phyloP scores from a whole-genome alignment of 371 early-diverging fungal species.

The Circinella umbellata region DNA sequence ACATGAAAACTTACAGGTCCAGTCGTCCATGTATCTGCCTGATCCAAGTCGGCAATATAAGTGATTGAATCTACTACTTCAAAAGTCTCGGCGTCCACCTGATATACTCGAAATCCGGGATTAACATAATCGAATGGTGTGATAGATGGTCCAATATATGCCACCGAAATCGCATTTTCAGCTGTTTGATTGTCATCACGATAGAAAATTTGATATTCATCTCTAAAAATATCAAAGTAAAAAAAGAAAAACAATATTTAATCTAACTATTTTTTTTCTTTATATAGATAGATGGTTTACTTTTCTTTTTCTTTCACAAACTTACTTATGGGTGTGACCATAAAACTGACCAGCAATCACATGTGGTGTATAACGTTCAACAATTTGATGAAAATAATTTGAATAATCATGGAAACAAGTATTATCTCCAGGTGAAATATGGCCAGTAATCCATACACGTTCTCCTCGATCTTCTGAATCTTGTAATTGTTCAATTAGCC shows the following conservation, averaged over 20 bases:
- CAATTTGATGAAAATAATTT: conserved; percentile 60
- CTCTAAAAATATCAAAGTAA: conserved; percentile 25
- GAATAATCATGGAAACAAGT: conserved; percentile 66
- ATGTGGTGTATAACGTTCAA: conserved; percentile 63
- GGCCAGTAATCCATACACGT: conserved; percentile 66
- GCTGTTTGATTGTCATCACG: conserved; percentile 35
- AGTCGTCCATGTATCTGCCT: conserved; percentile 43
- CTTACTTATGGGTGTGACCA: conserved; percentile 63
- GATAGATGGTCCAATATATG: conserved; percentile 60
- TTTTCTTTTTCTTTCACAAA: not conserved
- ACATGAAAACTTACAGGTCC: conserved; percentile 36
- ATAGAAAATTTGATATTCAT: conserved; percentile 61
- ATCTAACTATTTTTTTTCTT: no score
- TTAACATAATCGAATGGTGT: conserved; percentile 57
- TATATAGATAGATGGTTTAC: not conserved
- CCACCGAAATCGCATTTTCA: conserved; percentile 51
- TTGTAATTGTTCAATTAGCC: conserved; percentile 58
- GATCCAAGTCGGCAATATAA: conserved; percentile 55
- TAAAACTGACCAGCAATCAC: conserved; percentile 67
- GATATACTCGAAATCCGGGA: conserved; percentile 62
- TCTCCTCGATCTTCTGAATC: conserved; percentile 56
- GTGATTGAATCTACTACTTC: conserved; percentile 63
- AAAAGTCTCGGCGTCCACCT: conserved; percentile 58
- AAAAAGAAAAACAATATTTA: no score
- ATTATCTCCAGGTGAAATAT: conserved; percentile 56